Percentiles rank a stretch among this genome's conserved stretches.
phyloP scores from a whole-genome alignment of 2,329 filamentous ascomycete genomes.

The Furcasterigmium sp. region DNA sequence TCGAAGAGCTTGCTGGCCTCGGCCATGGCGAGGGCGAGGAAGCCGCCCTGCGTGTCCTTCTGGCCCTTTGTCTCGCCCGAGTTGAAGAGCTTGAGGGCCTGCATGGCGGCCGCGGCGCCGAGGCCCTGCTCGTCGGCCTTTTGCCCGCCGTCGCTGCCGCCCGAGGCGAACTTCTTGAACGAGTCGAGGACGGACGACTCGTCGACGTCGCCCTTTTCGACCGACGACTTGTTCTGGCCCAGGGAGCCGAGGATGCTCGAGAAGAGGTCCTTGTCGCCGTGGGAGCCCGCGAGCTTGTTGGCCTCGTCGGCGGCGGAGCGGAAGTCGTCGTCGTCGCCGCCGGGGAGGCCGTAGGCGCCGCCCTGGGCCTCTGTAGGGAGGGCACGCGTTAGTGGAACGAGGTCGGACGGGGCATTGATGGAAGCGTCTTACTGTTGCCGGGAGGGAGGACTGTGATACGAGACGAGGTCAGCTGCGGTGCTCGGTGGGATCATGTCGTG shows the following conservation, averaged over 20 bases:
- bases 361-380: conserved; percentile 23
- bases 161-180: conserved; percentile 70
- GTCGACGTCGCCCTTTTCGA: conserved; percentile 41
- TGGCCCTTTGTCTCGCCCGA: conserved; percentile 41
- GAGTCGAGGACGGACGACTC: conserved; percentile 63
- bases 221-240: conserved; percentile 41
- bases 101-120: conserved; percentile 73
- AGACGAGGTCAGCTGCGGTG: conserved; percentile 2
- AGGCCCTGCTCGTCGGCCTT: conserved; percentile 46
- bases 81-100: conserved; percentile 76
- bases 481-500: too few species aligned
- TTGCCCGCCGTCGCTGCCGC: conserved; percentile 37
- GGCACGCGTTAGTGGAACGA: too few species aligned
- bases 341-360: conserved; percentile 23
- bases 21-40: conserved; percentile 81
- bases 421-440: conserved; percentile 18
- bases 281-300: conserved; percentile 37
- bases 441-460: conserved; percentile 9
- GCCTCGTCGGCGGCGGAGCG: conserved; percentile 43
- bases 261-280: conserved; percentile 44
- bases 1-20: conserved; percentile 74
- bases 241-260: conserved; percentile 40
- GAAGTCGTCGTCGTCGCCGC: conserved; percentile 42
- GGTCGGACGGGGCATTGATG: neutral
- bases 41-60: conserved; percentile 64